Conservation (phyloP, 352 stramenopile species). For the Blastocystis sp. region DNA sequence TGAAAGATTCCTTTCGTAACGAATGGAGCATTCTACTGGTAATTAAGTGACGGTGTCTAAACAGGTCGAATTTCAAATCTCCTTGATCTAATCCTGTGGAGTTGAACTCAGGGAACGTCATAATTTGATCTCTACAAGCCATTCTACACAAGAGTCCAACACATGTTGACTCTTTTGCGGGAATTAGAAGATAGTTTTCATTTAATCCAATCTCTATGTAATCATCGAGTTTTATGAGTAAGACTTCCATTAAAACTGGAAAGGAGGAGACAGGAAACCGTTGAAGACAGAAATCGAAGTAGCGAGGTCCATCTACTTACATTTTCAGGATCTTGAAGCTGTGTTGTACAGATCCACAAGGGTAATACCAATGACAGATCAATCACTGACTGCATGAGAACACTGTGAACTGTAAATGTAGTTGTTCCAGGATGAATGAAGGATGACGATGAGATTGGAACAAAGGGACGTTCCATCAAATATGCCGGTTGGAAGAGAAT, state of each 20-base stretch:
- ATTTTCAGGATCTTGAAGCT: neutral
- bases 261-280: neutral
- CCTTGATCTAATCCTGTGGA: neutral
- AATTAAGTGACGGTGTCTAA: neutral
- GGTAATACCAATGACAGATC: conserved; percentile 25
- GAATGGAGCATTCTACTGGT: conserved; percentile 42
- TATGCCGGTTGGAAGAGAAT: neutral
- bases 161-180: neutral
- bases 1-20: conserved; percentile 21
- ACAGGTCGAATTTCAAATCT: conserved; percentile 62
- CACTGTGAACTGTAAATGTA: neutral
- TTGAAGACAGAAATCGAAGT: conserved; percentile 12
- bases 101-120: neutral
- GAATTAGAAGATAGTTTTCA: conserved; percentile 11
- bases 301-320: neutral
- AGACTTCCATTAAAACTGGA: neutral
- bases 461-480: conserved; percentile 40
- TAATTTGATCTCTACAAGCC: conserved; percentile 10
- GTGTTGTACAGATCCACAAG: neutral
- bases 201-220: conserved; percentile 40
- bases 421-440: neutral
- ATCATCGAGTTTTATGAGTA: too few relatives aligned
- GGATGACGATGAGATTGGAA: conserved; percentile 1
- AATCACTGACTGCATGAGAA: neutral
- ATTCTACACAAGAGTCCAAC: conserved; percentile 30